A percentile compares a stretch with the other conserved stretches of the same genome.
These are phyloP conservation scores for Haplosporangium gracile DNA, from an alignment of 192 early-diverging fungal genomes.

Conservation along the genomic window DNA sequence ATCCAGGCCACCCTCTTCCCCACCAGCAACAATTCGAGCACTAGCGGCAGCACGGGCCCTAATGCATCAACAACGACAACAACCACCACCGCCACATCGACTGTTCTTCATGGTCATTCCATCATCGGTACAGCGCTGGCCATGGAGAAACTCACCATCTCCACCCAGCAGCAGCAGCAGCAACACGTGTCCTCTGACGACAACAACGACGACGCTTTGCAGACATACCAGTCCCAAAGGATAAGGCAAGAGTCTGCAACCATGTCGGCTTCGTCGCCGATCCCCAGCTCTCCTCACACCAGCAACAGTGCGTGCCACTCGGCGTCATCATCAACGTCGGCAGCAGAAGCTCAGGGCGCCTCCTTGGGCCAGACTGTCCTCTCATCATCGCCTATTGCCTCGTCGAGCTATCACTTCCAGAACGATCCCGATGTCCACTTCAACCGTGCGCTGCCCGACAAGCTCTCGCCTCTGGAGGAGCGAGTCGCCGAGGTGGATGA, in stretches of 20 bases:
- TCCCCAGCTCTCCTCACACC: slow-evolving; percentile 22
- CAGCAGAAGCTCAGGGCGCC: neutral
- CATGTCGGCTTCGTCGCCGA: slow-evolving; percentile 44
- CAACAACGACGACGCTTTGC: neutral
- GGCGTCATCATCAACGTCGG: slow-evolving; percentile 34
- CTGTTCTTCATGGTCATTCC: neutral
- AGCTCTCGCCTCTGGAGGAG: slow-evolving; percentile 51
- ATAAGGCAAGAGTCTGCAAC: slow-evolving; percentile 35
- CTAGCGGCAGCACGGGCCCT: neutral
- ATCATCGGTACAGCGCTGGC: slow-evolving; percentile 40
- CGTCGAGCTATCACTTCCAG: slow-evolving; percentile 52
- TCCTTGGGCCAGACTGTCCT: neutral
- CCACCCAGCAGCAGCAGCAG: slow-evolving; percentile 22
- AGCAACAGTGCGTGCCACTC: slow-evolving; percentile 27
- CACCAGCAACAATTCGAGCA: neutral
- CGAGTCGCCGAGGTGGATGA: slow-evolving; percentile 53
- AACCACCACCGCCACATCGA: slow-evolving; percentile 61
- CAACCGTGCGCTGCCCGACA: slow-evolving; percentile 48
- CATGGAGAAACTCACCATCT: slow-evolving; percentile 55
- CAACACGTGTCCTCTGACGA: slow-evolving; percentile 6
- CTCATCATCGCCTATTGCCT: slow-evolving; percentile 32
- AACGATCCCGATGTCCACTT: slow-evolving; percentile 58
- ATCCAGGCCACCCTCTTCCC: slow-evolving; percentile 44
- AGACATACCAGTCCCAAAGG: slow-evolving; percentile 10
- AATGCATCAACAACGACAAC: slow-evolving; percentile 57